Conservation (phyloP, 345 rosid genomes). For the Theobroma cacao region DNA sequence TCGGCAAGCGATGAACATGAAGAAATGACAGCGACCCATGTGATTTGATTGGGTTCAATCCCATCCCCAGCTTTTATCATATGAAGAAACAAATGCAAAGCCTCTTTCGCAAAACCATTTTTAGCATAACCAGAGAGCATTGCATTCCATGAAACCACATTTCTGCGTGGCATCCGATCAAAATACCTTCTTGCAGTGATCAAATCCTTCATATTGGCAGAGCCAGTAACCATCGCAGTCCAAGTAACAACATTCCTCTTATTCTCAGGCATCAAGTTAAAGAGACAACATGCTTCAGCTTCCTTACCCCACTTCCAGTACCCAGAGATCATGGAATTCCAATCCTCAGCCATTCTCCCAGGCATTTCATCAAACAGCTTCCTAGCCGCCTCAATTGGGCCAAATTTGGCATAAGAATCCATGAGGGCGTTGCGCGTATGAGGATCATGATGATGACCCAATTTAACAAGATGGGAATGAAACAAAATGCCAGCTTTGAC, state of each 20-base stretch:
- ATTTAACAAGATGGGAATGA: constrained; percentile 35
- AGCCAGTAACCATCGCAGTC: constrained; percentile 43
- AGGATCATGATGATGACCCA: constrained; percentile 28
- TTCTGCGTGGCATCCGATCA: constrained; percentile 39
- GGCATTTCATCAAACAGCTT: no score
- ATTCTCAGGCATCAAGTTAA: constrained; percentile 28
- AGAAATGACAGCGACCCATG: constrained; percentile 43
- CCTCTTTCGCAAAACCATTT: constrained; percentile 34
- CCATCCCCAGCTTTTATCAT: constrained; percentile 40
- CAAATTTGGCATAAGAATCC: constrained; percentile 25
- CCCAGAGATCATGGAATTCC: constrained; percentile 55
- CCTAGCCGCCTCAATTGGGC: constrained; percentile 33
- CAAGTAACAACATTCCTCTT: constrained; percentile 38
- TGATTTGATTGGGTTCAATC: constrained; percentile 37
- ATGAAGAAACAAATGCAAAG: constrained; percentile 34
- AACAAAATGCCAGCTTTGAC: constrained; percentile 27
- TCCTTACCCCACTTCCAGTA: constrained; percentile 40
- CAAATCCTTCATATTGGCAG: constrained; percentile 31
- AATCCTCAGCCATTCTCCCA: constrained; percentile 32
- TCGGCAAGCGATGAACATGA: constrained; percentile 36
- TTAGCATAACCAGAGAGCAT: constrained; percentile 53
- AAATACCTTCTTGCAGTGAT: constrained; percentile 40
- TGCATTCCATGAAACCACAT: constrained; percentile 48
- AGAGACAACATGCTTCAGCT: constrained; percentile 34
- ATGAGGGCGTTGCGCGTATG: constrained; percentile 38